These are phyloP conservation scores for Begonia loranthoides DNA, from an alignment of 306 rosid genomes.

Conservation along the genomic window DNA sequence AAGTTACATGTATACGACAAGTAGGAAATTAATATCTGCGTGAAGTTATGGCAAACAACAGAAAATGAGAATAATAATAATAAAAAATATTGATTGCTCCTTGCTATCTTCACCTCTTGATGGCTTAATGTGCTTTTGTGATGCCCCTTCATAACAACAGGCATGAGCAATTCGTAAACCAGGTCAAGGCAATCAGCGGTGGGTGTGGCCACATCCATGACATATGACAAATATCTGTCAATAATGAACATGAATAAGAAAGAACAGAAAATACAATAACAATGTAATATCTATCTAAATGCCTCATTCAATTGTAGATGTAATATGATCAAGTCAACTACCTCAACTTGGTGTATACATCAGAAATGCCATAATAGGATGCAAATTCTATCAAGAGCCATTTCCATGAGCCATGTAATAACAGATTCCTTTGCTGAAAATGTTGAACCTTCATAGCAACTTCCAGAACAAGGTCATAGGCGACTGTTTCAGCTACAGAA, in stretches of 20 bases:
- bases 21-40: neutral
- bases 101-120: constrained; percentile 64
- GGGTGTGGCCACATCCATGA: constrained; percentile 98
- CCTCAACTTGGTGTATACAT: constrained; percentile 85
- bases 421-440: constrained; percentile 74
- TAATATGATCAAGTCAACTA: constrained; percentile 14
- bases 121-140: constrained; percentile 75
- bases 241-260: neutral
- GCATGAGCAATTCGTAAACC: constrained; percentile 59
- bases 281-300: neutral
- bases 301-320: neutral
- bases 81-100: neutral
- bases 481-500: constrained; percentile 93
- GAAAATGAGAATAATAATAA: neutral
- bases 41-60: neutral
- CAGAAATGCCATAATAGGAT: constrained; percentile 86
- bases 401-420: constrained; percentile 84
- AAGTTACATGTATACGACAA: neutral
- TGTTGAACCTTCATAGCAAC: constrained; percentile 90
- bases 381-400: constrained; percentile 93
- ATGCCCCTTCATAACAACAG: constrained; percentile 73
- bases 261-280: neutral
- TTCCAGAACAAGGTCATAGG: constrained; percentile 81
- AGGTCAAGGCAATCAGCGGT: constrained; percentile 90
- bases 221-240: constrained; percentile 72